Evolutionary conservation across 2,329 filamentous ascomycete species (phyloP), one percentile per base, ranked within the genome.

Genomic region (Cytospora mali): DNA sequence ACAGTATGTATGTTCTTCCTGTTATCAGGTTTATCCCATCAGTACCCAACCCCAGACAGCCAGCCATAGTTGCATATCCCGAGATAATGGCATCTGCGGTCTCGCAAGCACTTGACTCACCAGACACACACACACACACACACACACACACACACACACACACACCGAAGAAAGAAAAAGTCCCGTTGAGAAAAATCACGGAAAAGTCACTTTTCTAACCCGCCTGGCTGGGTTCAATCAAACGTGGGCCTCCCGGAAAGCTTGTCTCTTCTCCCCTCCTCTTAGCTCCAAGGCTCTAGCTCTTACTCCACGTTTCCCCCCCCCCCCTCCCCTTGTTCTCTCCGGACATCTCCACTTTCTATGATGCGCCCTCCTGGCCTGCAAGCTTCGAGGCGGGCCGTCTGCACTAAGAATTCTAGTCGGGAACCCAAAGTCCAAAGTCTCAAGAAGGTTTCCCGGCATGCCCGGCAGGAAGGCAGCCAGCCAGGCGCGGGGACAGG

Each of bases 311-410:
- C n/a, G 9, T 46, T 23, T 21, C 21, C 29, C 29, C 29, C 29
- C 29, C 29, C 29, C 48, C 55, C 31, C 21, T 23, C 25, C n/a
- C 25, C 39, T 23, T 25, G 33, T 42, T n/a, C 39, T 13, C 59
- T 49, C 33, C 62, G 59, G 62, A 62, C 59, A 62, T 62, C 62
- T 64, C 59, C 62, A 64, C 59, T 46, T 58, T n/a, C 52, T 10
- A 64, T 64, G 51, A 62, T 64, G 55, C 35, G 46, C 55, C 29
- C 18, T 21, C 46, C 27, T 13, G 28, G 11, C 16, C 13, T 18
- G 18, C n/a, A 25, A 25, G 55, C 4, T 25, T 58, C 21, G 28
- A 50, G 39, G 25, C 55, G n/a, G 16, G 50, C 58, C 50, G 50
- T 6, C 28, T 60, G 58, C 58, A 54, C 50, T 39, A 39, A 48